Conservation (phyloP, 116 monocot genomes). For the Iris pallida region DNA sequence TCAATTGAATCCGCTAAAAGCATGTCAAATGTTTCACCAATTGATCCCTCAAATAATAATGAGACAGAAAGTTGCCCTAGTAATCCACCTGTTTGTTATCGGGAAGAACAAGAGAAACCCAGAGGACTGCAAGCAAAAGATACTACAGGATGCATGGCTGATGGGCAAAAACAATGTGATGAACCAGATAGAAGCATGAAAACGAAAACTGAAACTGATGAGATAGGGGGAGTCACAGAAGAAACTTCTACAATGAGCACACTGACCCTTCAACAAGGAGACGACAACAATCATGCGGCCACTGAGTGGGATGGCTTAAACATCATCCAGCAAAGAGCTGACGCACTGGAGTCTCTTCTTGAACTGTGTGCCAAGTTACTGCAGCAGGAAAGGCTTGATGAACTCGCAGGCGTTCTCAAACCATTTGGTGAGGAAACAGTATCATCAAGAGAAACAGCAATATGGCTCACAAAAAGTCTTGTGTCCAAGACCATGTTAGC, state of each 20-base stretch:
- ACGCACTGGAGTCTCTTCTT: conserved; percentile 75
- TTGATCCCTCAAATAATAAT: background rate
- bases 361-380: conserved; percentile 77
- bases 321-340: conserved; percentile 60
- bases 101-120: conserved; percentile 5
- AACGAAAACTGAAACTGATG: conserved; percentile 27
- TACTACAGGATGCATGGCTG: background rate
- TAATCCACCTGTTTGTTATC: background rate
- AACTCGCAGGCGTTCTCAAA: conserved; percentile 67
- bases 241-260: conserved; percentile 46
- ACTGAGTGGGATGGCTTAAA: conserved; percentile 48
- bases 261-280: conserved; percentile 30
- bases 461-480: conserved; percentile 85
- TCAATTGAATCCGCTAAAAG: conserved; percentile 1
- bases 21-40: conserved; percentile 7
- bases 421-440: conserved; percentile 78
- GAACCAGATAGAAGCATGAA: conserved; percentile 13
- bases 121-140: background rate
- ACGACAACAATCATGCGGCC: conserved; percentile 34
- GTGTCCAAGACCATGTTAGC: conserved; percentile 28
- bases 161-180: background rate
- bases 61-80: background rate
- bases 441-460: conserved; percentile 80
- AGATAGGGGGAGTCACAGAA: conserved; percentile 16
- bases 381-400: conserved; percentile 76